Percentiles rank a stretch among this genome's conserved stretches.
Evolutionary conservation across 331 rosid genomes (phyloP).

Genomic region (Quercus phellos): DNA sequence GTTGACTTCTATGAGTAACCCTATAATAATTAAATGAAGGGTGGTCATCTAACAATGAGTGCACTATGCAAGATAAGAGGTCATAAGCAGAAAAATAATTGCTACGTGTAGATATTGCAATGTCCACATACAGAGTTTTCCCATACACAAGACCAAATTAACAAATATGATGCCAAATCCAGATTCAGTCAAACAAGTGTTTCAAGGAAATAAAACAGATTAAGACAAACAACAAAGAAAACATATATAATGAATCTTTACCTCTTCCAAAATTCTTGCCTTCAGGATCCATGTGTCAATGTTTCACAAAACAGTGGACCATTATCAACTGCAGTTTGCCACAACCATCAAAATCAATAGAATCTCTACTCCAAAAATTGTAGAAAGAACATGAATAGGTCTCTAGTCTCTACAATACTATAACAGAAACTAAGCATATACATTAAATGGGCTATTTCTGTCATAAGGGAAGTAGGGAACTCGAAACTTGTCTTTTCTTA

Average conservation of each 20-base stretch:
- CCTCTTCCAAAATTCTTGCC: conserved; percentile 91
- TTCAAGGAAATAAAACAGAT: not conserved
- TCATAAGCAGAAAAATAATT: not conserved
- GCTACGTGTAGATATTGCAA: not conserved
- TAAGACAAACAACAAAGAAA: not conserved
- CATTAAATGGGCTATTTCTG: not conserved
- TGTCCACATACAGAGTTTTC: not conserved
- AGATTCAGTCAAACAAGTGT: not conserved
- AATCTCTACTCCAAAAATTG: conserved; percentile 1
- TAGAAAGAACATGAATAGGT: not conserved
- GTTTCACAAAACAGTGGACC: conserved; percentile 31
- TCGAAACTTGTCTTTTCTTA: not conserved
- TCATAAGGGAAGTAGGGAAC: not conserved
- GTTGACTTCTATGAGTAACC: not conserved
- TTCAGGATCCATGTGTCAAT: conserved; percentile 81
- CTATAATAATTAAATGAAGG: not conserved
- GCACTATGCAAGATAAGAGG: not conserved
- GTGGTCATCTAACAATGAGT: not conserved
- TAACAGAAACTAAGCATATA: not conserved
- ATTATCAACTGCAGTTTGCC: conserved; percentile 46
- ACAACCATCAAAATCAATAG: conserved; percentile 5
- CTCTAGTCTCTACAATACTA: not conserved
- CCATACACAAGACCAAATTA: not conserved
- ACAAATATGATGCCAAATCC: not conserved
- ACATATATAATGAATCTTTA: conserved; percentile 29